Evolutionary conservation across 768 basidiomycete species (phyloP).

Genomic region (Phanerodontia chrysosporium): DNA sequence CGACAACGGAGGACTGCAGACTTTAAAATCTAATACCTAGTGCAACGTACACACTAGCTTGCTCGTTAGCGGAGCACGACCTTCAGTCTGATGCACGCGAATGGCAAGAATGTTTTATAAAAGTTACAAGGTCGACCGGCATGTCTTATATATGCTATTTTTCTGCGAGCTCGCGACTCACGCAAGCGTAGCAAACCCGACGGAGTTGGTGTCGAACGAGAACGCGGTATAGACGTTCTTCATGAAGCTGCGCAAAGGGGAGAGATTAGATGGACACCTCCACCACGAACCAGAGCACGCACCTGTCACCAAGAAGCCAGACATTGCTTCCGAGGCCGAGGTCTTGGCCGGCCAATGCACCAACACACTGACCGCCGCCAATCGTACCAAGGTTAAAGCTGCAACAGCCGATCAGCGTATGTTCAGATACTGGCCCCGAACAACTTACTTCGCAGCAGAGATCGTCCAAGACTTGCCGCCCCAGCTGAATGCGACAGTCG

Average conservation of each 20-base stretch:
- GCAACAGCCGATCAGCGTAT: not conserved
- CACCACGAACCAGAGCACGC: too few relatives aligned
- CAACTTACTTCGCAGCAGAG: constrained; percentile 17
- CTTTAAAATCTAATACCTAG: too few relatives aligned
- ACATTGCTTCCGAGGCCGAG: constrained; percentile 25
- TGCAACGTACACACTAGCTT: too few relatives aligned
- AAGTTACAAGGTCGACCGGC: too few relatives aligned
- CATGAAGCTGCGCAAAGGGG: constrained; percentile 20
- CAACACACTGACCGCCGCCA: constrained; percentile 20
- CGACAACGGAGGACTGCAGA: too few relatives aligned
- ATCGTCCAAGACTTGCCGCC: constrained; percentile 25
- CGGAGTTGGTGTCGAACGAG: constrained; percentile 23
- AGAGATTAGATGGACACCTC: too few relatives aligned
- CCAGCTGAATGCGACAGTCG: constrained; percentile 23
- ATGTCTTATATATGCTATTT: too few relatives aligned
- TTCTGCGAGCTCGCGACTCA: not conserved
- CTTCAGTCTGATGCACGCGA: too few relatives aligned
- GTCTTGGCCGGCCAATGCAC: constrained; percentile 28
- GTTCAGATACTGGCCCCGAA: not conserved
- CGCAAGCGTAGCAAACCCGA: constrained; percentile 27
- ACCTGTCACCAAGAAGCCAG: constrained; percentile 30
- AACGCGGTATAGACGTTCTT: constrained; percentile 31
- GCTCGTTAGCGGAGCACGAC: too few relatives aligned
- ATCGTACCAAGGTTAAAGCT: constrained; percentile 25
- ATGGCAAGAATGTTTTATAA: too few relatives aligned